These are phyloP conservation scores for Gloeostereum incarnatum DNA, from an alignment of 768 basidiomycete species.

Conservation along the genomic window DNA sequence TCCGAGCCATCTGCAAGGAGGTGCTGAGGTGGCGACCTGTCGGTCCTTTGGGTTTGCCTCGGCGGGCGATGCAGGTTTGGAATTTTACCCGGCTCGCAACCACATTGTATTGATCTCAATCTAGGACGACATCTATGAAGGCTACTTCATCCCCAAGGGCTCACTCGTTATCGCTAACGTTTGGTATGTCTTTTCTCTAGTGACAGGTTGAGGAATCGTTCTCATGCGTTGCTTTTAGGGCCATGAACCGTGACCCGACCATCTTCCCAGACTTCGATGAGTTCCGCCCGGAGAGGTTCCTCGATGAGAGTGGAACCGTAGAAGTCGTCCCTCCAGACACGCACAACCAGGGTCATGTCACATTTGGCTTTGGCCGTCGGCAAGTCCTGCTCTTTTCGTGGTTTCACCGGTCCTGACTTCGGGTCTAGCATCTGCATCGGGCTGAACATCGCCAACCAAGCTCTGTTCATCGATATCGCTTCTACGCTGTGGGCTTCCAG, in stretches of 20 bases:
- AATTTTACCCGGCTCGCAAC: background rate
- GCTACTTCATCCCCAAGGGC: conserved; percentile 12
- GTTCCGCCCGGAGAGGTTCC: conserved; percentile 13
- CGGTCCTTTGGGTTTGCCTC: conserved; percentile 11
- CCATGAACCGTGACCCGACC: conserved; percentile 14
- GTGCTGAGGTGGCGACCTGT: conserved; percentile 12
- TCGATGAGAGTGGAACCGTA: conserved; percentile 7
- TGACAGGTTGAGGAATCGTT: conserved; percentile 2
- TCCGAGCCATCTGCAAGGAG: conserved; percentile 16
- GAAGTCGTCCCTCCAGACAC: conserved; percentile 11
- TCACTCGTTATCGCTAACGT: conserved; percentile 11
- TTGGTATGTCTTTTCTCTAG: conserved; percentile 11
- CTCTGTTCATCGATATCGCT: conserved; percentile 24
- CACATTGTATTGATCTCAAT: background rate
- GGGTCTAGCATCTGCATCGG: conserved; percentile 21
- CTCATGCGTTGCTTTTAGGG: conserved; percentile 5
- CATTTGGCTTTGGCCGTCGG: conserved; percentile 5
- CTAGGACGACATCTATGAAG: conserved; percentile 13
- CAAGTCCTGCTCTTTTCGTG: background rate
- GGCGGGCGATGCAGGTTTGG: background rate
- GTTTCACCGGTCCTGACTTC: background rate
- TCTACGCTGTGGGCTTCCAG: conserved; percentile 17
- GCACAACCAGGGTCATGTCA: conserved; percentile 14
- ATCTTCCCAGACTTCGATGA: conserved; percentile 12
- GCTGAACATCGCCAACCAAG: conserved; percentile 20